Evolutionary conservation across 2,329 filamentous ascomycete genomes (phyloP).

Genomic region (Zymoseptoria passerinii): DNA sequence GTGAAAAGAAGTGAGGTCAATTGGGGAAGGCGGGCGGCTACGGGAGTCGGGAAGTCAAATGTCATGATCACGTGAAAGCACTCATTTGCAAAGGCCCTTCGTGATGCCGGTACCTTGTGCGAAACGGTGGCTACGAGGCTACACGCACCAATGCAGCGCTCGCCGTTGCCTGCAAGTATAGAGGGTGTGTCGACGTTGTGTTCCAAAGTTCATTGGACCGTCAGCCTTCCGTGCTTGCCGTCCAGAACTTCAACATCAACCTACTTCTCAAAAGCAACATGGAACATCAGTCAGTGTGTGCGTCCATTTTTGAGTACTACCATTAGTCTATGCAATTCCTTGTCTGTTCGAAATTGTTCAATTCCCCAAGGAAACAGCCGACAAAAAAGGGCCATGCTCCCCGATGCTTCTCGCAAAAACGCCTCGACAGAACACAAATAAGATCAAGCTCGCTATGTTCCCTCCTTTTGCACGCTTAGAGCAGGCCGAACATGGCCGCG

Average conservation of each 20-base stretch:
- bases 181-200: no score
- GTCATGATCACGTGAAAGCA: background rate
- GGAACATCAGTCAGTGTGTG: background rate
- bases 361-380: conserved; percentile 11
- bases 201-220: background rate
- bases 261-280: background rate
- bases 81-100: no score
- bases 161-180: no score
- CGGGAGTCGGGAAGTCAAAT: background rate
- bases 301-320: conserved; percentile 14
- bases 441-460: conserved; percentile 7
- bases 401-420: conserved; percentile 5
- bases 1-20: background rate
- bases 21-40: background rate
- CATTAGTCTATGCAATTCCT: conserved; percentile 30
- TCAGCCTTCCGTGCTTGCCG: background rate
- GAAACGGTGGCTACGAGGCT: no score
- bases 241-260: background rate
- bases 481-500: conserved; percentile 39
- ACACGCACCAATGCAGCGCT: no score
- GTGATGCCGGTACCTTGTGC: no score
- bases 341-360: conserved; percentile 14
- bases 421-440: conserved; percentile 16
- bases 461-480: conserved; percentile 29
- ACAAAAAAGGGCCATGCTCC: conserved; percentile 8